phyloP scores from a whole-genome alignment of 345 rosid genomes.

The Camelina laxa region DNA sequence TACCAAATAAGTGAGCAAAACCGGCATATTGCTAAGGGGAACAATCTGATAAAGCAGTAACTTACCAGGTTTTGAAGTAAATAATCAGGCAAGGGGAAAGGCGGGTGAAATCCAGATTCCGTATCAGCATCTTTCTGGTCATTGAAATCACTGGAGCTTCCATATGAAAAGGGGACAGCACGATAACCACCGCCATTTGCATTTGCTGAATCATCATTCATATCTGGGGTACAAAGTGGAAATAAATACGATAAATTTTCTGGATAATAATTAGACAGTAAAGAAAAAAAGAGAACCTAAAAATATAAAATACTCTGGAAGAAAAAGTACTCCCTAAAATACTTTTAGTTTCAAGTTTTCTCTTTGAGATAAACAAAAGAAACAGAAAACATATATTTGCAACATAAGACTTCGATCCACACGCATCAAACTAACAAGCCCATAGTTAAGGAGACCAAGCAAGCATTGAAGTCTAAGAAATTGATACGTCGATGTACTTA shows the following conservation, averaged over 20 bases:
- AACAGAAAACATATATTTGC: not conserved
- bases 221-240: slow-evolving; percentile 42
- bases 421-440: not conserved
- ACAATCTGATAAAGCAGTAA: slow-evolving; percentile 37
- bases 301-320: not conserved
- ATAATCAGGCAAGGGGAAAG: slow-evolving; percentile 73
- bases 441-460: slow-evolving; percentile 6
- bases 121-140: slow-evolving; percentile 51
- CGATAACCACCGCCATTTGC: slow-evolving; percentile 50
- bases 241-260: slow-evolving; percentile 27
- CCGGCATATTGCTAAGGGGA: slow-evolving; percentile 30
- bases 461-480: slow-evolving; percentile 6
- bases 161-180: slow-evolving; percentile 79
- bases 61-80: slow-evolving; percentile 82
- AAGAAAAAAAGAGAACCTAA: not conserved
- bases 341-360: not conserved
- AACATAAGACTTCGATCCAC: slow-evolving; percentile 13
- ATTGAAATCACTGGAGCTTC: slow-evolving; percentile 52
- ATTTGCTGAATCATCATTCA: slow-evolving; percentile 51
- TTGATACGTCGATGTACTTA: not conserved
- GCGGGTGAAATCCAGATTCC: slow-evolving; percentile 70
- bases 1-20: slow-evolving; percentile 50
- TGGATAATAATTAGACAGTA: slow-evolving; percentile 5
- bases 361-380: not conserved
- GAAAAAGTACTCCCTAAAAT: not conserved